Percentiles rank a stretch among this genome's conserved stretches.
Evolutionary conservation across 108 stramenopile species (phyloP).

Genomic region (Pseudonitzschia multiseries): DNA sequence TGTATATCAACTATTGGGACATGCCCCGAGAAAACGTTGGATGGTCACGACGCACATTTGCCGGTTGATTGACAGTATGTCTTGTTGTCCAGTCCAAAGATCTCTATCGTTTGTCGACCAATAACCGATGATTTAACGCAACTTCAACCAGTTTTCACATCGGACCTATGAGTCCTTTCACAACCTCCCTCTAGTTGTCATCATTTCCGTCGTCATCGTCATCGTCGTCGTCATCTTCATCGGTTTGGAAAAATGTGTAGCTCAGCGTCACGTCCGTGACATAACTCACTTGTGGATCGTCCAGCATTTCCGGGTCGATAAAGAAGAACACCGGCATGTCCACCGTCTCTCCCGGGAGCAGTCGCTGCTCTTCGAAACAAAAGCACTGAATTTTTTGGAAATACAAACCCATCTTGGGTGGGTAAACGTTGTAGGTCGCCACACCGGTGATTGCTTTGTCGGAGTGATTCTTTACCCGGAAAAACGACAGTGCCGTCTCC

Average conservation of each 20-base stretch:
- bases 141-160: background rate
- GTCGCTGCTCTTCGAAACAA: conserved; percentile 99
- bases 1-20: conserved; percentile 88
- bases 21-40: conserved; percentile 79
- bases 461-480: conserved; percentile 91
- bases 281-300: conserved; percentile 91
- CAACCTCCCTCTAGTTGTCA: background rate
- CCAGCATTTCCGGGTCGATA: conserved; percentile 95
- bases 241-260: conserved; percentile 99
- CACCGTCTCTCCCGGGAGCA: conserved; percentile 95
- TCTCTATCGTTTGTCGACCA: background rate
- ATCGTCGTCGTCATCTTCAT: conserved; percentile 88
- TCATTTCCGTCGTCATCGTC: conserved; percentile 18
- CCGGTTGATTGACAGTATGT: conserved; percentile 37
- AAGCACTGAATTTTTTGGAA: conserved; percentile 99
- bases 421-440: conserved; percentile 99
- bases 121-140: background rate
- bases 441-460: conserved; percentile 98
- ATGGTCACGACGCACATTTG: conserved; percentile 80
- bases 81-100: background rate
- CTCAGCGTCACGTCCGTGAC: conserved; percentile 92
- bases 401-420: conserved; percentile 94
- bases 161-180: background rate
- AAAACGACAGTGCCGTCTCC: conserved; percentile 97
- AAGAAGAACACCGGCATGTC: conserved; percentile 99